Conservation (phyloP, 2,329 filamentous ascomycete genomes). For the Arachnopeziza araneosa region DNA sequence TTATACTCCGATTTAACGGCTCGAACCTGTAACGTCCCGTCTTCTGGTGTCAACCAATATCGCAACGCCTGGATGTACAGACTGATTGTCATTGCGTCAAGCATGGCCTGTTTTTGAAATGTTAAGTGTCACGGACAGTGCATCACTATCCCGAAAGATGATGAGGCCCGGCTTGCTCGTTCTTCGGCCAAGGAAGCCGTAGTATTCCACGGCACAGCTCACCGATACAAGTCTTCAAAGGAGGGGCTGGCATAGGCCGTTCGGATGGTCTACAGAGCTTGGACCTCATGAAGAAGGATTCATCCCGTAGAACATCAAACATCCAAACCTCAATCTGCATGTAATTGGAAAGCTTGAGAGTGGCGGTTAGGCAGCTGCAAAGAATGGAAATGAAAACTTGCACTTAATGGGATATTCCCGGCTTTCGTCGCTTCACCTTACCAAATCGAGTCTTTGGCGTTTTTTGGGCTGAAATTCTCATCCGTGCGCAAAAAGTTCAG, state of each 20-base stretch:
- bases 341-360: neutral
- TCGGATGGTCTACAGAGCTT: no score
- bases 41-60: no score
- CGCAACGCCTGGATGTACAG: neutral
- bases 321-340: neutral
- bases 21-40: no score
- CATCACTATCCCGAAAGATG: neutral
- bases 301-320: no score
- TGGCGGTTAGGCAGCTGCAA: neutral
- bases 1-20: neutral
- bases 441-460: no score
- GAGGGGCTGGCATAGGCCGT: no score
- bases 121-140: neutral
- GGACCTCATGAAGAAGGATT: no score
- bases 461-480: no score
- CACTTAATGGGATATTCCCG: neutral
- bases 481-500: no score
- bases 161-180: neutral
- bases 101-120: neutral
- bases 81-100: neutral
- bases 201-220: no score
- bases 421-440: neutral
- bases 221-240: no score
- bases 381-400: neutral
- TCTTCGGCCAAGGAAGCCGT: no score